phyloP scores from a whole-genome alignment of 371 early-diverging fungal species.

The Mucor circinelloides region DNA sequence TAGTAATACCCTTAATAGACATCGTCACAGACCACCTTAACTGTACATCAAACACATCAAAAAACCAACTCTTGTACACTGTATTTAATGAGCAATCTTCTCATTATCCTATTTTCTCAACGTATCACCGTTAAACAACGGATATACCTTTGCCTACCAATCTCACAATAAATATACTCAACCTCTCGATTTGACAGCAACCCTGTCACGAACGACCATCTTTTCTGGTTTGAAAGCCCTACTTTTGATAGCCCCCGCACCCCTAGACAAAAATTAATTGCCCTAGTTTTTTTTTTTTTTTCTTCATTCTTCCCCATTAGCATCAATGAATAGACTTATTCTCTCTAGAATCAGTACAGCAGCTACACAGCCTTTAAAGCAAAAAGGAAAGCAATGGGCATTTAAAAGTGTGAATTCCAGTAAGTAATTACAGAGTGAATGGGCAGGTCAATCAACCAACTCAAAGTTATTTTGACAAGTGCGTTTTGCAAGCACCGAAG shows the following conservation, averaged over 20 bases:
- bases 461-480: neutral
- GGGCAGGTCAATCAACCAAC: neutral
- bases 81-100: no score
- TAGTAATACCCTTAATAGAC: no score
- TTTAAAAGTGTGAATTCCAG: neutral
- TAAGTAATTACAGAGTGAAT: neutral
- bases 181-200: neutral
- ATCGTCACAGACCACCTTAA: no score
- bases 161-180: no score
- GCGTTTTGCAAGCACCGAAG: neutral
- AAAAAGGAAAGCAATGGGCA: conserved; percentile 5
- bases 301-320: neutral
- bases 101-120: no score
- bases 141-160: no score
- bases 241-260: neutral
- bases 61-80: no score
- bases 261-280: neutral
- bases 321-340: conserved; percentile 10
- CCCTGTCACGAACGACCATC: neutral
- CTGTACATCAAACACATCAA: no score
- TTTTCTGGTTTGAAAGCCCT: neutral
- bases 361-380: neutral
- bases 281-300: conserved; percentile 14
- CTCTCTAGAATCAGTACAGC: neutral
- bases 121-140: no score